Conservation (phyloP, 768 basidiomycete genomes). For the Ramaria rubella region DNA sequence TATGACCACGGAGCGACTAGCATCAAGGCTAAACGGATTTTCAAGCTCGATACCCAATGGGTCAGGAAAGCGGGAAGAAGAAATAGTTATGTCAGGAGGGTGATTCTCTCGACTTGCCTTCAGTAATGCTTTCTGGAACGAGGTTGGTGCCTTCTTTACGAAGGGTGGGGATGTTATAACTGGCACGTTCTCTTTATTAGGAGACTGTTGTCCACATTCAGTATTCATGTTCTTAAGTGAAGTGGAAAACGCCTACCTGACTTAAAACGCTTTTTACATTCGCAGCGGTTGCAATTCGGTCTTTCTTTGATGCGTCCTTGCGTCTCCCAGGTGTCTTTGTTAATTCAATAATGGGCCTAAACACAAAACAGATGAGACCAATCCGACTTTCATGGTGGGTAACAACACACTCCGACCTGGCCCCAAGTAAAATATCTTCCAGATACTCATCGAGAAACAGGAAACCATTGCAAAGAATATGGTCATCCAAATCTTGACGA, state of each 20-base stretch:
- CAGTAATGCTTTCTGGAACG: constrained; percentile 4
- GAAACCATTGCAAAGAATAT: constrained; percentile 70
- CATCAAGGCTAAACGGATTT: neutral
- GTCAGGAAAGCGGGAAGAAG: constrained; percentile 18
- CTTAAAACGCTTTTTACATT: constrained; percentile 41
- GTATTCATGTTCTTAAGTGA: neutral
- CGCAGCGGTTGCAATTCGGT: constrained; percentile 35
- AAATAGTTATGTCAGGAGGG: neutral
- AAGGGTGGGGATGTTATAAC: neutral
- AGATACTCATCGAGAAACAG: constrained; percentile 75
- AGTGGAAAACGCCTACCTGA: constrained; percentile 34
- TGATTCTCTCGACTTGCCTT: constrained; percentile 8
- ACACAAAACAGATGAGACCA: neutral
- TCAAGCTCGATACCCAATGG: neutral
- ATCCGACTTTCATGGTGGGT: neutral
- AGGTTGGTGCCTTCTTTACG: neutral
- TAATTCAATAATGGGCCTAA: constrained; percentile 67
- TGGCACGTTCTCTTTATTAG: constrained; percentile 1
- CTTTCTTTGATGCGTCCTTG: constrained; percentile 46
- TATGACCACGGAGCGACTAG: neutral
- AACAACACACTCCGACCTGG: constrained; percentile 54
- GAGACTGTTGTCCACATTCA: neutral
- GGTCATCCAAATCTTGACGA: constrained; percentile 61
- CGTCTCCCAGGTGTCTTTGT: constrained; percentile 80
- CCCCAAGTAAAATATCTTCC: constrained; percentile 59